Conservation (phyloP, 2,329 filamentous ascomycete genomes). For the Monilinia fructicola region DNA sequence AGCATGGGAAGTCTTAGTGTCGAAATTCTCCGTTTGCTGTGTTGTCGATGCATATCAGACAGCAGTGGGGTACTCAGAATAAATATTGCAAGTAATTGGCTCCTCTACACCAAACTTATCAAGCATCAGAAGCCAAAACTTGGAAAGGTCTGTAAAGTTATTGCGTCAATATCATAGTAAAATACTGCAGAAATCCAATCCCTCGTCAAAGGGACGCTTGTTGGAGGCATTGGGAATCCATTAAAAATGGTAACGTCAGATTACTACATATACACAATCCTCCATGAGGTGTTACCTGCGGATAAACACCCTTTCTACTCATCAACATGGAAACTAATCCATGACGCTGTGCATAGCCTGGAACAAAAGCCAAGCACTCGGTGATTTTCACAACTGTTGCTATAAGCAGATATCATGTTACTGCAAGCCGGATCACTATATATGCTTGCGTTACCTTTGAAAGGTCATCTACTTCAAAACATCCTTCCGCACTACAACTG, state of each 20-base stretch:
- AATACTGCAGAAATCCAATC: not conserved
- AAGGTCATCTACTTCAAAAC: not conserved
- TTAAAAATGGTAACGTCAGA: no score
- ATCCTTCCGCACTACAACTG: not conserved
- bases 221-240: no score
- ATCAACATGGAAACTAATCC: not conserved
- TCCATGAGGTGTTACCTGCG: not conserved
- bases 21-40: not conserved
- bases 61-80: not conserved
- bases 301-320: not conserved
- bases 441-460: not conserved
- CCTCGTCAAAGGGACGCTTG: no score
- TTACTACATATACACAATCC: no score
- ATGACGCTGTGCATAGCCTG: not conserved
- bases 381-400: not conserved
- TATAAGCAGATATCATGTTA: not conserved
- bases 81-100: not conserved
- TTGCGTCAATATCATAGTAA: no score
- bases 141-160: not conserved
- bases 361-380: not conserved
- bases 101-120: not conserved
- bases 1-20: not conserved
- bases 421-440: no score
- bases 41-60: slow-evolving; percentile 6
- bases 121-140: not conserved